These are phyloP conservation scores for Hypoxylon sp. DNA, from an alignment of 2,329 filamentous ascomycete genomes.

Conservation along the genomic window DNA sequence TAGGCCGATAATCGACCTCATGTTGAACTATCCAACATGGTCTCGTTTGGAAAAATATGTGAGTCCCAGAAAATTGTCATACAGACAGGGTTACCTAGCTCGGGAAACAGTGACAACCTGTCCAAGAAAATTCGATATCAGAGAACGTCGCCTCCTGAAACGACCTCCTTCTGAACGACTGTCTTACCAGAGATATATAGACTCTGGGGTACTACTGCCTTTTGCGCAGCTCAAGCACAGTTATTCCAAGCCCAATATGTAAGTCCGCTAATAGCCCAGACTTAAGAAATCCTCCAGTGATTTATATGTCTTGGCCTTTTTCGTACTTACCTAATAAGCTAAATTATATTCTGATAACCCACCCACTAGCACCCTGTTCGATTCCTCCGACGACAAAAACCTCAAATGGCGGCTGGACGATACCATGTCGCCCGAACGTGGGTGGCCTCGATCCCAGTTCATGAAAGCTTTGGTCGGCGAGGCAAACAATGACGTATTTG, in stretches of 20 bases:
- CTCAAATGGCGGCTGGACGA: conserved; percentile 11
- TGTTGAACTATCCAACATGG: neutral
- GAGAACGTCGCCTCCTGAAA: neutral
- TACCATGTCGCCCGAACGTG: conserved; percentile 11
- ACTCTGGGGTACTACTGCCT: neutral
- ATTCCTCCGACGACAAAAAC: neutral
- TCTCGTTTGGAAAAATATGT: neutral
- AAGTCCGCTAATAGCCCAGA: neutral
- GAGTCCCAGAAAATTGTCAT: neutral
- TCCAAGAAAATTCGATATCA: neutral
- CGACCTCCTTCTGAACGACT: neutral
- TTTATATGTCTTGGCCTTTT: too few relatives aligned
- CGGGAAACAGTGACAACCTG: neutral
- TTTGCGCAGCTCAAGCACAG: neutral
- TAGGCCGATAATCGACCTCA: neutral
- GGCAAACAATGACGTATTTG: neutral
- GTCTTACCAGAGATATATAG: neutral
- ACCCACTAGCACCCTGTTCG: neutral
- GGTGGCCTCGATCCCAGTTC: conserved; percentile 18
- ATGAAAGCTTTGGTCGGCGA: neutral
- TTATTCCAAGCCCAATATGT: conserved; percentile 4
- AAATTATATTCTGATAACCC: neutral
- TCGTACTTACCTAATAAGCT: neutral
- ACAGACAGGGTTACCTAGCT: neutral
- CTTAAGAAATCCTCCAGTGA: neutral